Conservation (phyloP, 257 asterid genomes). For the Rehmannia glutinosa region DNA sequence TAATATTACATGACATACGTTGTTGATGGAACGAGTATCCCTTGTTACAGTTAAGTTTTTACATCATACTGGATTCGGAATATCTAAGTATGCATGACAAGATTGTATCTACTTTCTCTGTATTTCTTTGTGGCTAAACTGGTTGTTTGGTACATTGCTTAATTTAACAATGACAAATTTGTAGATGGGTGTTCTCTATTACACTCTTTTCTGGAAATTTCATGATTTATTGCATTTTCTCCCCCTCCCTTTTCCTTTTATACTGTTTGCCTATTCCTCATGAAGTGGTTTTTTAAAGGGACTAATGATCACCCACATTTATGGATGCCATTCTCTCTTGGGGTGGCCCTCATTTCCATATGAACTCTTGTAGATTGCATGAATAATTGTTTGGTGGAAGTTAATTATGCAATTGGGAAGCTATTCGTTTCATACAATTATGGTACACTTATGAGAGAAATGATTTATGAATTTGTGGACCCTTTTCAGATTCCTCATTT, state of each 20-base stretch:
- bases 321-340: neutral
- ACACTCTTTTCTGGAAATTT: neutral
- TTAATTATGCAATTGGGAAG: neutral
- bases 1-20: no score
- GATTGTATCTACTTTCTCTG: no score
- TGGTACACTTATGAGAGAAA: neutral
- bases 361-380: neutral
- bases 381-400: neutral
- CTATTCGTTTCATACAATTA: neutral
- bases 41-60: no score
- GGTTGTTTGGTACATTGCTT: neutral
- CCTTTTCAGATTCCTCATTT: slow-evolving; percentile 57
- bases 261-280: neutral
- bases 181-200: neutral
- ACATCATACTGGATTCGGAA: no score
- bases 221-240: neutral
- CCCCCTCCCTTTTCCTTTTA: neutral
- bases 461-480: neutral
- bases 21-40: no score
- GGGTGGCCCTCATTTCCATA: neutral
- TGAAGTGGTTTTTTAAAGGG: neutral
- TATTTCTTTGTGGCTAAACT: neutral
- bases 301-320: neutral
- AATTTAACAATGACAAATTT: neutral
- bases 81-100: no score